Evolutionary conservation across 768 basidiomycete genomes (phyloP), one percentile per base, ranked within the genome.

Genomic region (Mycena pura): DNA sequence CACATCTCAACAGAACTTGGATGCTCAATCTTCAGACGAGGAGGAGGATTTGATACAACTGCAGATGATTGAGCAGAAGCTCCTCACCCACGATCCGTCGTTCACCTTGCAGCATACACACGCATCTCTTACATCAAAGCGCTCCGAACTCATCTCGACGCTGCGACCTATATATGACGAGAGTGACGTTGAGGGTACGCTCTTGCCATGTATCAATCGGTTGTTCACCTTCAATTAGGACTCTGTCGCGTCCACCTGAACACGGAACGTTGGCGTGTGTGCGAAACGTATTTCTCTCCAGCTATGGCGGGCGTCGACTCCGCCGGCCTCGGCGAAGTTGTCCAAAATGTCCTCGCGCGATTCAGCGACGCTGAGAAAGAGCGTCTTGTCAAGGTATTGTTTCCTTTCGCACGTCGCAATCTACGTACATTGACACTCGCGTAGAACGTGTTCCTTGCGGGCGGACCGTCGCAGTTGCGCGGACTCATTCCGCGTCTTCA

Each of bases 291-390:
- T 81, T 97, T 96, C 77, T 89, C 92, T 25, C 96, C 96, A 0
- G 80, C 79, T n/a, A 95, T 97, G 86, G 96, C 93, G 2, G 96
- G 97, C 2, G 82, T 96, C 17, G 97, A 99, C 73, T 93, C 90
- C 13, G 96, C 97, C 0, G 97, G 97, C 0, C 75, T 99, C 9
- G 91, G 90, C n/a, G 97, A 99, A 74, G 87, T 98, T 3, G 76
- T 95, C 17, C 94, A 93, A 68, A 91, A 86, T 70, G 84, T 98
- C 44, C 81, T 99, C 50, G 81, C 84, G 41, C 78, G 89, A 50
- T 94, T 95, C 76, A 74, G 82, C 4, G 82, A 86, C 22, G 76
- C 76, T 3, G 91, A 95, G 50, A 88, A 92, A 70, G 80, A 76
- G 22, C 79, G 86, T 46, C 80, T 99, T 39, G 92, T 91, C 65